phyloP scores from a whole-genome alignment of 2,329 filamentous ascomycete genomes.

The Xylariales sp. region DNA sequence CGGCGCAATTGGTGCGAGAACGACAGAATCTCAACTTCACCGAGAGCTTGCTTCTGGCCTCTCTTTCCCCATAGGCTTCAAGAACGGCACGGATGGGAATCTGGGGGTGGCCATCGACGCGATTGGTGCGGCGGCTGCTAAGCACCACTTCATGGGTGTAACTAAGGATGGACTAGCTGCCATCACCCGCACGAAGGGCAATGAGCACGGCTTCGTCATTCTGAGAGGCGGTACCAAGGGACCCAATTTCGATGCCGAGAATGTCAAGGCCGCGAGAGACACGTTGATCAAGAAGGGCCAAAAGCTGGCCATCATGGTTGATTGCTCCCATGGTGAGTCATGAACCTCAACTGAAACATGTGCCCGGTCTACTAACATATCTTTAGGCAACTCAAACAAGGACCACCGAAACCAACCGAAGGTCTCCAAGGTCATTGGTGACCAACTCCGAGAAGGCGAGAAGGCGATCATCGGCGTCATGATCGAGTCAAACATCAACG shows the following conservation, averaged over 20 bases:
- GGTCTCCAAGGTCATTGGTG: conserved; percentile 74
- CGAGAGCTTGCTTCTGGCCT: conserved; percentile 91
- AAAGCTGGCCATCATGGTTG: conserved; percentile 90
- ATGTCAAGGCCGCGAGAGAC: conserved; percentile 73
- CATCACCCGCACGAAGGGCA: conserved; percentile 88
- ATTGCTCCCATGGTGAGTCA: conserved; percentile 85
- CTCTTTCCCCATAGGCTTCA: conserved; percentile 98
- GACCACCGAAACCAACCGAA: conserved; percentile 96
- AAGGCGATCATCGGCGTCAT: conserved; percentile 90
- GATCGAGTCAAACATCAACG: conserved; percentile 98
- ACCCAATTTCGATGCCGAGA: conserved; percentile 88
- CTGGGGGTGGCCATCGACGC: conserved; percentile 91
- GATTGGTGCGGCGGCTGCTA: conserved; percentile 79
- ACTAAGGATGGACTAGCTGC: conserved; percentile 96
- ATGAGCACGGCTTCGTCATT: conserved; percentile 97
- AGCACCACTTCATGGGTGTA: conserved; percentile 97
- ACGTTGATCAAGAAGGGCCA: conserved; percentile 77
- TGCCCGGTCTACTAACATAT: conserved; percentile 8
- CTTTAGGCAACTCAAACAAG: conserved; percentile 86
- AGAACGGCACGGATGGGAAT: conserved; percentile 96
- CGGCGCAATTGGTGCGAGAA: conserved; percentile 91
- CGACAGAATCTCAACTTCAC: conserved; percentile 94
- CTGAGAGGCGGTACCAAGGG: conserved; percentile 86
- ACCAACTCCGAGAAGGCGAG: conserved; percentile 85
- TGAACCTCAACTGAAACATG: not conserved